A percentile compares a stretch with the other conserved stretches of the same genome.
Evolutionary conservation across 2,329 filamentous ascomycete genomes (phyloP).

Genomic region (Leptoxyphium fumago): DNA sequence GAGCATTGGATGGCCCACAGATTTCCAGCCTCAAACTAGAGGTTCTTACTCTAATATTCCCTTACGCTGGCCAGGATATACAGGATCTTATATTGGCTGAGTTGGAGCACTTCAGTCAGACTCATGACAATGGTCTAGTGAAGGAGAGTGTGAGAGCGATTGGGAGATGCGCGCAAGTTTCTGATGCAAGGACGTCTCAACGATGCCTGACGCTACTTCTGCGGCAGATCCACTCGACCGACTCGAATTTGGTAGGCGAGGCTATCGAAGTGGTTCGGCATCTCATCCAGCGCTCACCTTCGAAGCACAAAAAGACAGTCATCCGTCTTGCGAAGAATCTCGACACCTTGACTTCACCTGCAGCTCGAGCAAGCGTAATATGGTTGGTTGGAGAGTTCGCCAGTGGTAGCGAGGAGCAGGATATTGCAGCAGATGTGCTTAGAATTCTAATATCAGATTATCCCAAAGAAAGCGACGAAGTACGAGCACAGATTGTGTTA

Average conservation of each 20-base stretch:
- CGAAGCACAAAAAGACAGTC: constrained; percentile 69
- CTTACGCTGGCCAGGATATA: constrained; percentile 56
- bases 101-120: constrained; percentile 79
- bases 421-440: constrained; percentile 84
- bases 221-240: constrained; percentile 73
- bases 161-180: constrained; percentile 71
- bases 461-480: constrained; percentile 64
- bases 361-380: constrained; percentile 84
- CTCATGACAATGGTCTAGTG: constrained; percentile 60
- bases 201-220: constrained; percentile 73
- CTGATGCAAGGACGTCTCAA: constrained; percentile 52
- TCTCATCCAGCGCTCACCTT: constrained; percentile 80
- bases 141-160: constrained; percentile 85
- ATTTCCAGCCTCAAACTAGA: constrained; percentile 91
- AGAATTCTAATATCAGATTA: constrained; percentile 80
- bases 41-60: constrained; percentile 78
- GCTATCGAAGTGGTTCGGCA: constrained; percentile 90
- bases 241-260: constrained; percentile 79
- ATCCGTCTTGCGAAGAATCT: constrained; percentile 81
- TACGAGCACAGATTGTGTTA: constrained; percentile 81
- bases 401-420: constrained; percentile 59
- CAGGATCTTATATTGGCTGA: constrained; percentile 85
- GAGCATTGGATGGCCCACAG: constrained; percentile 59
- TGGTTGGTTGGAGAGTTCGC: constrained; percentile 96
- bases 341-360: constrained; percentile 72